Evolutionary conservation across 2,329 filamentous ascomycete genomes (phyloP), one percentile per base, ranked within the genome.

Genomic region (Diplodia sapinea): DNA sequence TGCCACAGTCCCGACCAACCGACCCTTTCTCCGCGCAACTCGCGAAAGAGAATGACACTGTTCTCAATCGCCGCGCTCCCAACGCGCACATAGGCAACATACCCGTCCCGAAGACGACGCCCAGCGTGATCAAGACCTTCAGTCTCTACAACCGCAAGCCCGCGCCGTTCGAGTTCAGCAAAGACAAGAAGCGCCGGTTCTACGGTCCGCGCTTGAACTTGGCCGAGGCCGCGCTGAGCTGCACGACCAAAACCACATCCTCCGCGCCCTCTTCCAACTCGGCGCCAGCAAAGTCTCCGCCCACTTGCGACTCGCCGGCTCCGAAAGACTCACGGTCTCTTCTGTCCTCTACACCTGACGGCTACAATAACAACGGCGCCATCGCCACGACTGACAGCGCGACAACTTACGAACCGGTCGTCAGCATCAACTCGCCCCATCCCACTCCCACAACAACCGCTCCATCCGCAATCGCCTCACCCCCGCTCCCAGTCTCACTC

Each of bases 141-240:
- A 47, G 31, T 7, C 59, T 63, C 59, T 63, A 51, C 59, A 63
- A 63, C 47, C 59, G 59, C 59, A 51, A 38, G 29, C 59, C 59
- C 12, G n/a, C 43, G 1, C 15, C 59, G 1, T 51, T 51, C 12
- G 29, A 51, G 12, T 11, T 38, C 23, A 63, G 13, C 11, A 17
- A 23, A 12, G 26, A 23, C 43, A 63, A 63, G 47, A 51, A 51
- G 59, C 59, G 47, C 2, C 43, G 29, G 2, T 63, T 47, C 29
- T 63, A 63, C 59, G 47, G 59, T 3, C 47, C 59, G 17, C 57
- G 43, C 36, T 20, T 29, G 6, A n/a, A 17, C 23, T 23, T 33
- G 7, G 43, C 17, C 7, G 43, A n/a, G 8, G 15, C n/a, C 43
- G 17, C 4, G 6, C 17, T 47, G 43, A n/a, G n/a, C 43, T 8